Conservation (phyloP, 2,329 filamentous ascomycete species). For the Monilinia polystroma region DNA sequence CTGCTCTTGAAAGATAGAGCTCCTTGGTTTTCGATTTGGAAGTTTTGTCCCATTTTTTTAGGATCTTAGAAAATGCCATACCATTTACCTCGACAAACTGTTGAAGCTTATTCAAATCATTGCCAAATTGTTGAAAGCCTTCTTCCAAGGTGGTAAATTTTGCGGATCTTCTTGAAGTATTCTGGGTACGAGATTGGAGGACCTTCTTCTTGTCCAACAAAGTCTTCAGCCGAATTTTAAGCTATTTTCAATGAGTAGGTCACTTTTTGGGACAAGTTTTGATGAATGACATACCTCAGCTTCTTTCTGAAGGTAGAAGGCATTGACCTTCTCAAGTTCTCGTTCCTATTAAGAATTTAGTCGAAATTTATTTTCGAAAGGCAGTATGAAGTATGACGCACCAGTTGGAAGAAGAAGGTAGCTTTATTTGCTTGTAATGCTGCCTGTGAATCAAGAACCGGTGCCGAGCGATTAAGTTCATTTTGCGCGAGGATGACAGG, state of each 20-base stretch:
- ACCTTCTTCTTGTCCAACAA: conserved; percentile 93
- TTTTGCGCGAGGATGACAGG: conserved; percentile 78
- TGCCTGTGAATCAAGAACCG: conserved; percentile 72
- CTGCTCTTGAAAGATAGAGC: conserved; percentile 89
- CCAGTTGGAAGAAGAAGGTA: conserved; percentile 96
- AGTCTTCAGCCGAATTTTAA: conserved; percentile 89
- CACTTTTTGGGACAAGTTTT: neutral
- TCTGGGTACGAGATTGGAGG: conserved; percentile 73
- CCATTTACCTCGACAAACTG: conserved; percentile 99
- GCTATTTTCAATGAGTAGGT: conserved; percentile 50
- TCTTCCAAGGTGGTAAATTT: conserved; percentile 95
- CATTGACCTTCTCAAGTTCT: conserved; percentile 97
- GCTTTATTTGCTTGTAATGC: conserved; percentile 95
- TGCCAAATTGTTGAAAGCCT: conserved; percentile 95
- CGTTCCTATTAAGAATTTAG: conserved; percentile 70
- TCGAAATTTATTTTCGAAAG: conserved; percentile 33
- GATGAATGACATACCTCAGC: conserved; percentile 68
- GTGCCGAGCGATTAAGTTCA: conserved; percentile 52
- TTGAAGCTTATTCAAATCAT: conserved; percentile 94
- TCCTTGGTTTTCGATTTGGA: conserved; percentile 99
- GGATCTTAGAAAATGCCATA: conserved; percentile 95
- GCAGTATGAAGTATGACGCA: conserved; percentile 47
- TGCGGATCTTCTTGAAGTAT: conserved; percentile 80
- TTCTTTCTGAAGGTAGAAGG: conserved; percentile 96
- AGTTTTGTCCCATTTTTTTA: conserved; percentile 99